These are phyloP conservation scores for Miscanthus sacchariflorus DNA, from an alignment of 202 grass and related monocot species.

Conservation along the genomic window DNA sequence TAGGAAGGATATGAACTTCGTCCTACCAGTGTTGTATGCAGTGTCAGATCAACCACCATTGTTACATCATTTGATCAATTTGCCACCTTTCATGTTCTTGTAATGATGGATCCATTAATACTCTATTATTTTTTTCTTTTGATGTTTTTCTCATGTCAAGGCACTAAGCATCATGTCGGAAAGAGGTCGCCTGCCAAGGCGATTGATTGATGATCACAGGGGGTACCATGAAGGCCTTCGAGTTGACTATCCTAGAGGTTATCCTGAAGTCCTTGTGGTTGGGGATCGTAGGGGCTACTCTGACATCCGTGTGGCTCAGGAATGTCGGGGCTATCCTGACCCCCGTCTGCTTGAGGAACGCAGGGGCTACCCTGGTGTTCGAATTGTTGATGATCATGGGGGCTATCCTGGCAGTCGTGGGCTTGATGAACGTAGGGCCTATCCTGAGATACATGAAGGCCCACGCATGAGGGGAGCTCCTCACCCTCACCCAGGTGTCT, in stretches of 20 bases:
- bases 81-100: not conserved
- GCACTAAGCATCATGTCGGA: constrained; percentile 55
- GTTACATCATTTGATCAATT: not conserved
- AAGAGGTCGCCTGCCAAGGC: constrained; percentile 54
- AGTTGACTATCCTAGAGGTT: constrained; percentile 29
- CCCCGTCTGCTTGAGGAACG: constrained; percentile 24
- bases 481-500: constrained; percentile 51
- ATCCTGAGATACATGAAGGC: constrained; percentile 53
- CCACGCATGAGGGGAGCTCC: constrained; percentile 43
- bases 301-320: not conserved
- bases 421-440: constrained; percentile 46
- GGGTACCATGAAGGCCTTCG: constrained; percentile 25
- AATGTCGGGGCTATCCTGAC: constrained; percentile 13
- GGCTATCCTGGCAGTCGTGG: constrained; percentile 17
- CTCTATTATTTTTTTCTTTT: constrained; percentile 3
- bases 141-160: constrained; percentile 10
- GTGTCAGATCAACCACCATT: not conserved
- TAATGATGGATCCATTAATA: constrained; percentile 14
- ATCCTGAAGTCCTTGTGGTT: constrained; percentile 27
- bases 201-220: constrained; percentile 46
- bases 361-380: constrained; percentile 33
- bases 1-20: not conserved
- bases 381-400: constrained; percentile 16
- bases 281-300: constrained; percentile 29
- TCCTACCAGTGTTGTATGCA: not conserved